Percentiles rank a stretch among this genome's conserved stretches.
These are phyloP conservation scores for Colletotrichum coccodes DNA, from an alignment of 2,329 filamentous ascomycete genomes.

Conservation along the genomic window DNA sequence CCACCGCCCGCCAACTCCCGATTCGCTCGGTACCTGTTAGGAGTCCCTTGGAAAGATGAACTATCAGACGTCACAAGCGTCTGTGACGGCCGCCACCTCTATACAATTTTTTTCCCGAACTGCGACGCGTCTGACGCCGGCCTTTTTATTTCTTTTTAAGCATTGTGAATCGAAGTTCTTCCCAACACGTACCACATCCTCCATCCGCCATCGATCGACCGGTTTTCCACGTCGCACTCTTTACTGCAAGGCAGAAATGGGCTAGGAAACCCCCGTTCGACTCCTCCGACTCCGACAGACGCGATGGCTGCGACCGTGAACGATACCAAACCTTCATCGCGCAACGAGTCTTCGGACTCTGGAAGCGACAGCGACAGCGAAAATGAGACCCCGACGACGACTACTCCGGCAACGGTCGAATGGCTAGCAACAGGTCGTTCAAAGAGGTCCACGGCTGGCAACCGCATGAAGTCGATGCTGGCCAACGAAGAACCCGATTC, in stretches of 20 bases:
- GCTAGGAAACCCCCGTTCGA: background rate
- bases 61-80: conserved; percentile 27
- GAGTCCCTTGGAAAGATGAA: background rate
- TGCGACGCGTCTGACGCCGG: conserved; percentile 18
- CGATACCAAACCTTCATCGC: conserved; percentile 17
- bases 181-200: background rate
- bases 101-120: conserved; percentile 9
- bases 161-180: background rate
- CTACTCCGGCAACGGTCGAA: conserved; percentile 57
- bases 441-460: conserved; percentile 84
- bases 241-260: conserved; percentile 19
- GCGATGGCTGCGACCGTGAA: conserved; percentile 28
- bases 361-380: conserved; percentile 45
- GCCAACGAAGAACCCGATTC: conserved; percentile 77
- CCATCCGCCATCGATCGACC: background rate
- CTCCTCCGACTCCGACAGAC: conserved; percentile 6
- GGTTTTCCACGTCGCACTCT: background rate
- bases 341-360: conserved; percentile 34
- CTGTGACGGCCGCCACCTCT: conserved; percentile 20
- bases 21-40: conserved; percentile 2
- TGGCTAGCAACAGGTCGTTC: conserved; percentile 79
- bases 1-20: background rate
- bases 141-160: background rate
- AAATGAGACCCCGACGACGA: conserved; percentile 43
- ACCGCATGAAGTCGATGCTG: conserved; percentile 82